These are phyloP conservation scores for Colletotrichum viniferum DNA, from an alignment of 2,329 filamentous ascomycete species.

Conservation along the genomic window DNA sequence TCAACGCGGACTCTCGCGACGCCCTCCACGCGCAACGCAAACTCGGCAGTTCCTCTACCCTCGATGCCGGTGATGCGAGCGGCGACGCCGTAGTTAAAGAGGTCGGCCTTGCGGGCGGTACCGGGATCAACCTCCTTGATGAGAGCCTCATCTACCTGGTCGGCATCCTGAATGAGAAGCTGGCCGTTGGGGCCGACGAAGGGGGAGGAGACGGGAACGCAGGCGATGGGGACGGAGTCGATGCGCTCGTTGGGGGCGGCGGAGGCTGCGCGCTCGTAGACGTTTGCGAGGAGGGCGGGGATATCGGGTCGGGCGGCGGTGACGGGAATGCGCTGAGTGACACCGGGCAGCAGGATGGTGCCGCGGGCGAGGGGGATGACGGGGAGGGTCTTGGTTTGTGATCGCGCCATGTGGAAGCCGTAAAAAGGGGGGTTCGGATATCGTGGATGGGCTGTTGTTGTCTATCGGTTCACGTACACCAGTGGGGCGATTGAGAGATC, in stretches of 20 bases:
- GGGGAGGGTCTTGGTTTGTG: constrained; percentile 59
- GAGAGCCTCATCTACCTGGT: constrained; percentile 48
- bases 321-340: constrained; percentile 84
- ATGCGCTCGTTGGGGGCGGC: constrained; percentile 68
- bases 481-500: not conserved
- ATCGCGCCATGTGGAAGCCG: constrained; percentile 28
- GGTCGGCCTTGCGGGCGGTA: constrained; percentile 69
- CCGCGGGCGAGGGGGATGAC: constrained; percentile 83
- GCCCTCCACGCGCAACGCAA: constrained; percentile 87
- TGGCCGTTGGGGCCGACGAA: constrained; percentile 77
- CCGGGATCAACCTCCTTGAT: constrained; percentile 59
- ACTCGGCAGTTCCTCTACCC: constrained; percentile 74
- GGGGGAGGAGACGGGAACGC: constrained; percentile 82
- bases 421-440: not conserved
- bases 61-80: constrained; percentile 81
- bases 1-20: constrained; percentile 77
- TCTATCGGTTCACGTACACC: not conserved
- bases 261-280: constrained; percentile 77
- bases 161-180: constrained; percentile 71
- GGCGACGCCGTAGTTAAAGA: constrained; percentile 84
- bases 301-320: constrained; percentile 83
- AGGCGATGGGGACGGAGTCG: constrained; percentile 78
- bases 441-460: not conserved
- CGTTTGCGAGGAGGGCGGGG: constrained; percentile 81
- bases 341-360: constrained; percentile 83